Evolutionary conservation across 441 rosid species (phyloP).

Genomic region (Caryocar brasiliense): DNA sequence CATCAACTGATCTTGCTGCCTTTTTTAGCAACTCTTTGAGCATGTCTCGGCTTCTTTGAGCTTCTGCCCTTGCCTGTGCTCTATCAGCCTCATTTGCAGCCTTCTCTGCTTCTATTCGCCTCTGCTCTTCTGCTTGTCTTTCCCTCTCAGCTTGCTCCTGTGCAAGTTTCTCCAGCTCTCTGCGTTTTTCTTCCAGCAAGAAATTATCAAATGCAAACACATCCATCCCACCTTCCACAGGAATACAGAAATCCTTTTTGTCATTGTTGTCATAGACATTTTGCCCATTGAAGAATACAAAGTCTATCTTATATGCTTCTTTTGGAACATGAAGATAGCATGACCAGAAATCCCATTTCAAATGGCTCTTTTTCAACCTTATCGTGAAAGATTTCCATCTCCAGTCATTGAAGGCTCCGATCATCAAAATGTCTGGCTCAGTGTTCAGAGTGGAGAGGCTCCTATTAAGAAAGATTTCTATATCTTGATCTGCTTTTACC

Average conservation of each 20-base stretch:
- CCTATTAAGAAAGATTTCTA: conserved; percentile 68
- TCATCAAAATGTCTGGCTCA: conserved; percentile 61
- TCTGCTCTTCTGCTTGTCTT: conserved; percentile 64
- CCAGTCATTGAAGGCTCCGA: conserved; percentile 96
- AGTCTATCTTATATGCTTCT: conserved; percentile 85
- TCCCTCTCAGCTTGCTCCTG: conserved; percentile 71
- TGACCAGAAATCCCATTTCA: conserved; percentile 82
- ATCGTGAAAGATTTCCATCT: conserved; percentile 74
- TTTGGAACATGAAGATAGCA: conserved; percentile 69
- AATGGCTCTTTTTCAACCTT: conserved; percentile 53
- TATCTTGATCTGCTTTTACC: conserved; percentile 54
- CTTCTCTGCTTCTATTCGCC: conserved; percentile 56
- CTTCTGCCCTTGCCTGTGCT: conserved; percentile 62
- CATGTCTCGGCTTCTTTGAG: conserved; percentile 37
- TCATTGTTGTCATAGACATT: conserved; percentile 71
- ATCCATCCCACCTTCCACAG: conserved; percentile 72
- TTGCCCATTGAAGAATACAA: conserved; percentile 82
- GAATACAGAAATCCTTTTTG: conserved; percentile 52
- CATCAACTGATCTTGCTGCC: conserved; percentile 41
- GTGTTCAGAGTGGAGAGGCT: conserved; percentile 46
- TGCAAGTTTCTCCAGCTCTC: conserved; percentile 69
- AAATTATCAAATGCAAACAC: conserved; percentile 66
- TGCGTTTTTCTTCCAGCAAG: conserved; percentile 69
- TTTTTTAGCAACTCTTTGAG: conserved; percentile 36
- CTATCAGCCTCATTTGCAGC: conserved; percentile 76